Percentiles rank a stretch among this genome's conserved stretches.
Conservation (phyloP, 352 stramenopile species). For the Globisporangium lucens region DNA sequence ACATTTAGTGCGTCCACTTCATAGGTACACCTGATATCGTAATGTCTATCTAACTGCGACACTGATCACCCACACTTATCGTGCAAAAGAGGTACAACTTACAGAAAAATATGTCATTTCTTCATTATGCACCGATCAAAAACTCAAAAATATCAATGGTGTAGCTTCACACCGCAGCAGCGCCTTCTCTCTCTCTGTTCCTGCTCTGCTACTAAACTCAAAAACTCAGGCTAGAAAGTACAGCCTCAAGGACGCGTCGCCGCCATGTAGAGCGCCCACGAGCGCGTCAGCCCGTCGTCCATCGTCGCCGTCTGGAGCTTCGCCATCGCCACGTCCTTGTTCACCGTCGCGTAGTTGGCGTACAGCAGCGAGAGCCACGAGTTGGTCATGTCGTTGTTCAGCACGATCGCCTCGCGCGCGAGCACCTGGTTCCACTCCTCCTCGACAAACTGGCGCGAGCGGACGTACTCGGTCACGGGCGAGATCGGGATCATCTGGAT, state of each 20-base stretch:
- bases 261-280: slow-evolving; percentile 78
- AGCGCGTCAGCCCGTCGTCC: slow-evolving; percentile 76
- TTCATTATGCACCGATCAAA: neutral
- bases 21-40: neutral
- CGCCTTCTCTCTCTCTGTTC: neutral
- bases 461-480: slow-evolving; percentile 54
- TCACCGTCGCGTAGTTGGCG: slow-evolving; percentile 66
- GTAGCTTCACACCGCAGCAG: neutral
- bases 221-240: neutral
- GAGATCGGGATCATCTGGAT: slow-evolving; percentile 80
- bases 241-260: slow-evolving; percentile 25
- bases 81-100: neutral
- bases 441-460: slow-evolving; percentile 40
- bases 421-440: slow-evolving; percentile 66
- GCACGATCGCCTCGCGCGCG: slow-evolving; percentile 41
- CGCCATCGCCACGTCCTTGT: slow-evolving; percentile 36
- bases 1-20: neutral
- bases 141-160: neutral
- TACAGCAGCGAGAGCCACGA: slow-evolving; percentile 74
- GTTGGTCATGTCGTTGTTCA: slow-evolving; percentile 40
- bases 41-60: neutral
- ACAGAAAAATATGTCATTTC: neutral
- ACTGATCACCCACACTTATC: neutral
- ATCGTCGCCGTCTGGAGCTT: slow-evolving; percentile 57
- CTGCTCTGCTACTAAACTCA: neutral